Evolutionary conservation across 1,139 yeast genomes (phyloP).

Genomic region (Debaryomycetaceae sp.): DNA sequence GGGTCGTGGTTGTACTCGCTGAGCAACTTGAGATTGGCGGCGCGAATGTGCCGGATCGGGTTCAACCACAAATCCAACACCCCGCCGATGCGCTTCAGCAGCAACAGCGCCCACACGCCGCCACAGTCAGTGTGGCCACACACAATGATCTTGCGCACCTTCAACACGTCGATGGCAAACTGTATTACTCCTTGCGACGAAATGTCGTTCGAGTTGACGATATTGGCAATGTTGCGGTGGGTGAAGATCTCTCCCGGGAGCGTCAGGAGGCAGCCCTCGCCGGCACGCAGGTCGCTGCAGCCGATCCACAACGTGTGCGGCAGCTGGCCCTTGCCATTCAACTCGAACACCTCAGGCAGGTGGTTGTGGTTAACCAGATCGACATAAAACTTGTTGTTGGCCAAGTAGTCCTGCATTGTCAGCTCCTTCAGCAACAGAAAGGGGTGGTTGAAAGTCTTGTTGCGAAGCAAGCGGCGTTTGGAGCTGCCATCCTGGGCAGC

Average conservation of each 20-base stretch:
- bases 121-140: slow-evolving; percentile 99
- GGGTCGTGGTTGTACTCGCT: slow-evolving; percentile 41
- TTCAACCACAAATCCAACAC: slow-evolving; percentile 76
- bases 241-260: slow-evolving; percentile 93
- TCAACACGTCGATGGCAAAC: slow-evolving; percentile 83
- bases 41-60: slow-evolving; percentile 68
- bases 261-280: slow-evolving; percentile 73
- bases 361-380: slow-evolving; percentile 53
- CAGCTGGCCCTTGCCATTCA: slow-evolving; percentile 78
- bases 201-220: slow-evolving; percentile 67
- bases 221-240: slow-evolving; percentile 89
- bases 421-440: slow-evolving; percentile 57
- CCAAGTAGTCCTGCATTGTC: slow-evolving; percentile 57
- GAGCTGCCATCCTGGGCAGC: slow-evolving; percentile 2
- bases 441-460: slow-evolving; percentile 29
- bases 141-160: slow-evolving; percentile 77
- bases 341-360: slow-evolving; percentile 58
- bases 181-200: slow-evolving; percentile 81
- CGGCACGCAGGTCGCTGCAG: slow-evolving; percentile 90
- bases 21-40: slow-evolving; percentile 48
- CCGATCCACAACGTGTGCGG: slow-evolving; percentile 97
- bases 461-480: slow-evolving; percentile 2
- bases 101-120: slow-evolving; percentile 84
- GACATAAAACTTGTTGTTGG: slow-evolving; percentile 67
- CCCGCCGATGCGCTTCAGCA: slow-evolving; percentile 67